Evolutionary conservation across 2,329 filamentous ascomycete species (phyloP).

Genomic region (Botrytis tulipae): DNA sequence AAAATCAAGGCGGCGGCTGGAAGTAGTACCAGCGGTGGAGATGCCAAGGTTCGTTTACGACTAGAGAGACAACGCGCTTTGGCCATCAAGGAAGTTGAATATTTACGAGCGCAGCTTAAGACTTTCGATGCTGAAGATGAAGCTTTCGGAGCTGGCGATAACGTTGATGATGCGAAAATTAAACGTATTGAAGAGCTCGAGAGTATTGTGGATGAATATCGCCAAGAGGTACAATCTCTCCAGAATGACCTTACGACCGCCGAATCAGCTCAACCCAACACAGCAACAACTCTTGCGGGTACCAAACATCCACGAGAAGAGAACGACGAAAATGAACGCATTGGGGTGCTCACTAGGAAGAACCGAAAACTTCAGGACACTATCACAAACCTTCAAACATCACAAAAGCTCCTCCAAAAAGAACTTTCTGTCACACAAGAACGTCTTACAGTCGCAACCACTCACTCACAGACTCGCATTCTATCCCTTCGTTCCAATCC

Average conservation of each 20-base stretch:
- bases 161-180: conserved; percentile 71
- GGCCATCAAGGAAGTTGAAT: conserved; percentile 89
- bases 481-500: conserved; percentile 90
- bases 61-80: conserved; percentile 83
- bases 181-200: conserved; percentile 80
- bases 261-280: conserved; percentile 47
- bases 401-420: conserved; percentile 67
- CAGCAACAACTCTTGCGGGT: conserved; percentile 46
- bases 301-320: conserved; percentile 64
- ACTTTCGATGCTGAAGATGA: conserved; percentile 84
- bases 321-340: conserved; percentile 60
- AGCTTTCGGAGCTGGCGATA: conserved; percentile 72
- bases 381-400: conserved; percentile 66
- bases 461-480: conserved; percentile 74
- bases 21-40: conserved; percentile 44
- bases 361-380: conserved; percentile 82
- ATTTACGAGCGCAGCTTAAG: conserved; percentile 87
- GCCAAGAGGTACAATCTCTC: conserved; percentile 71
- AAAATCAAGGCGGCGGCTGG: conserved; percentile 55
- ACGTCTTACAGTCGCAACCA: conserved; percentile 66
- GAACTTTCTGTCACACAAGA: conserved; percentile 71
- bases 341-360: conserved; percentile 83
- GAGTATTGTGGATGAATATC: conserved; percentile 81
- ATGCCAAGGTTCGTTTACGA: conserved; percentile 69
- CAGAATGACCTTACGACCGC: conserved; percentile 70